A percentile compares a stretch with the other conserved stretches of the same genome.
Conservation (phyloP, 768 basidiomycete genomes). For the Mycena maculata region DNA sequence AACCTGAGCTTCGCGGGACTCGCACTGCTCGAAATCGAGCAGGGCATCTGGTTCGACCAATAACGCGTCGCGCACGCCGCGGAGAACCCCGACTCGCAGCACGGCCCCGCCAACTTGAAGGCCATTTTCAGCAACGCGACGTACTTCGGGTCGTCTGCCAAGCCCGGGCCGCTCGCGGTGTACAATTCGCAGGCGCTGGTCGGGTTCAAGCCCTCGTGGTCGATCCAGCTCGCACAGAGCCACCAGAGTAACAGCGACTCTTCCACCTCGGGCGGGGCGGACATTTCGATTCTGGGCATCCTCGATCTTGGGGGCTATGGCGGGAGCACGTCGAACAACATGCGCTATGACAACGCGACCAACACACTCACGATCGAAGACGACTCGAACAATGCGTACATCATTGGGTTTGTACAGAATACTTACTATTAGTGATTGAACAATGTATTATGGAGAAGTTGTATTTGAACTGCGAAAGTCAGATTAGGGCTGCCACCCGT, state of each 20-base stretch:
- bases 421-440: background rate
- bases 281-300: background rate
- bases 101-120: background rate
- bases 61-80: background rate
- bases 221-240: background rate
- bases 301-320: background rate
- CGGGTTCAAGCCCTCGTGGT: background rate
- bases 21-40: background rate
- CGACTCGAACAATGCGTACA: background rate
- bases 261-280: background rate
- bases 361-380: background rate
- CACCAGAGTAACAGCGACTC: background rate
- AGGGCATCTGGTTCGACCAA: conserved; percentile 12
- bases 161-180: background rate
- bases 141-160: background rate
- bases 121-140: background rate
- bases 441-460: background rate
- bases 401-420: conserved; percentile 9
- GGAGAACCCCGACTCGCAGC: background rate
- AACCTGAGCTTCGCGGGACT: background rate
- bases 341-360: background rate
- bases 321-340: background rate
- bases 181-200: conserved; percentile 8
- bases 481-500: too few relatives aligned
- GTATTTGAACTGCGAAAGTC: background rate